Evolutionary conservation across 2,329 filamentous ascomycete genomes (phyloP).

Genomic region (Amauroascus niger): DNA sequence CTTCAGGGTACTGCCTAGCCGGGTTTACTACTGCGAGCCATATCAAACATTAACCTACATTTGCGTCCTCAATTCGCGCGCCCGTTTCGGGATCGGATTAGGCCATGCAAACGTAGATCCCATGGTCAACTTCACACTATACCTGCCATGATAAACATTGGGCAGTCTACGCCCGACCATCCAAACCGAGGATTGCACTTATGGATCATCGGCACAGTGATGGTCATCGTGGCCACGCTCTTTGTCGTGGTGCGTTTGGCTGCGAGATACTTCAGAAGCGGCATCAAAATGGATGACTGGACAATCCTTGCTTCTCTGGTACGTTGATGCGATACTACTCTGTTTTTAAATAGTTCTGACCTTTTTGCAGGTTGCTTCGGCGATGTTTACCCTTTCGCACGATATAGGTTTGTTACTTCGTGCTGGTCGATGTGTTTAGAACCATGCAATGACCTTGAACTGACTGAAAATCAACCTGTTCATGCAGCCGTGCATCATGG

Average conservation of each 20-base stretch:
- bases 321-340: background rate
- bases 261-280: slow-evolving; percentile 17
- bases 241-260: slow-evolving; percentile 19
- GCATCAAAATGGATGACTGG: slow-evolving; percentile 21
- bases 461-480: background rate
- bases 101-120: background rate
- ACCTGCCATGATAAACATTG: slow-evolving; percentile 11
- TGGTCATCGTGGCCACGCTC: slow-evolving; percentile 19
- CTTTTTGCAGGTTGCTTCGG: slow-evolving; percentile 12
- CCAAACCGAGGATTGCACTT: slow-evolving; percentile 20
- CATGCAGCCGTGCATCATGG: slow-evolving; percentile 25
- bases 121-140: background rate
- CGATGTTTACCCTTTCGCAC: slow-evolving; percentile 18
- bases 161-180: slow-evolving; percentile 13
- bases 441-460: background rate
- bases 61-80: background rate
- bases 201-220: slow-evolving; percentile 20
- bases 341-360: background rate
- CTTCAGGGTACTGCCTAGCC: background rate
- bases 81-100: background rate
- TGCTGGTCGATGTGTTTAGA: background rate
- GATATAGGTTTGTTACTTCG: slow-evolving; percentile 4
- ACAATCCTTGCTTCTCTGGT: slow-evolving; percentile 20
- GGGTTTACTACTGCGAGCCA: background rate
- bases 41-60: background rate